Evolutionary conservation across 768 basidiomycete species (phyloP).

Genomic region (Epithele typhae): DNA sequence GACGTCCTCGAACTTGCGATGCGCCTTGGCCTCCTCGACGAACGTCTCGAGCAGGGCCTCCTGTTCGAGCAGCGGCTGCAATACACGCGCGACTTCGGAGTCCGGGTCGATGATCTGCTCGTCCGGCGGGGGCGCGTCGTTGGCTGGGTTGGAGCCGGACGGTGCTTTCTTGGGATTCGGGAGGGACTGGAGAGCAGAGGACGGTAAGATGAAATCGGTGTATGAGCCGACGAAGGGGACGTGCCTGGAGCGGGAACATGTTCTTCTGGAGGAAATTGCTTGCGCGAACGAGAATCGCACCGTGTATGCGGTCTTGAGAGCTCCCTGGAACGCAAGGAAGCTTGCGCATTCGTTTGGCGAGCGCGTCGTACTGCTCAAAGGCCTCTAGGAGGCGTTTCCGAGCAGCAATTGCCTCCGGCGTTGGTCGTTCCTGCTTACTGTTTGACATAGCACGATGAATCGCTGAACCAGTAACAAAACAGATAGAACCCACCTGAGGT

Average conservation of each 20-base stretch:
- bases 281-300: conserved; percentile 72
- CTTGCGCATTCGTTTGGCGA: conserved; percentile 79
- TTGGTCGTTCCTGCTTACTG: conserved; percentile 47
- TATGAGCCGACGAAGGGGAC: not conserved
- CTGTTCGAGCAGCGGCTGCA: conserved; percentile 92
- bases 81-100: conserved; percentile 60
- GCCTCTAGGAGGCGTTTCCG: conserved; percentile 82
- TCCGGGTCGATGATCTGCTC: conserved; percentile 49
- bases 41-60: conserved; percentile 89
- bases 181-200: conserved; percentile 29
- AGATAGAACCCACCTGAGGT: conserved; percentile 46
- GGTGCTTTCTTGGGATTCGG: conserved; percentile 42
- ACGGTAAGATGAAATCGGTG: not conserved
- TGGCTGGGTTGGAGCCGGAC: conserved; percentile 11
- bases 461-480: conserved; percentile 21
- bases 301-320: conserved; percentile 82
- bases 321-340: conserved; percentile 63
- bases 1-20: conserved; percentile 94
- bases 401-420: conserved; percentile 60
- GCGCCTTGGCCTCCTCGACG: conserved; percentile 83
- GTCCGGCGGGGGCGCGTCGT: conserved; percentile 18
- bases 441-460: conserved; percentile 16
- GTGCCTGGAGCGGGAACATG: conserved; percentile 81
- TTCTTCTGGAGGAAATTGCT: conserved; percentile 83
- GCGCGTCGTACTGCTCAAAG: conserved; percentile 84